phyloP scores from a whole-genome alignment of 2,329 filamentous ascomycete species.

The Plectosphaerella plurivora region DNA sequence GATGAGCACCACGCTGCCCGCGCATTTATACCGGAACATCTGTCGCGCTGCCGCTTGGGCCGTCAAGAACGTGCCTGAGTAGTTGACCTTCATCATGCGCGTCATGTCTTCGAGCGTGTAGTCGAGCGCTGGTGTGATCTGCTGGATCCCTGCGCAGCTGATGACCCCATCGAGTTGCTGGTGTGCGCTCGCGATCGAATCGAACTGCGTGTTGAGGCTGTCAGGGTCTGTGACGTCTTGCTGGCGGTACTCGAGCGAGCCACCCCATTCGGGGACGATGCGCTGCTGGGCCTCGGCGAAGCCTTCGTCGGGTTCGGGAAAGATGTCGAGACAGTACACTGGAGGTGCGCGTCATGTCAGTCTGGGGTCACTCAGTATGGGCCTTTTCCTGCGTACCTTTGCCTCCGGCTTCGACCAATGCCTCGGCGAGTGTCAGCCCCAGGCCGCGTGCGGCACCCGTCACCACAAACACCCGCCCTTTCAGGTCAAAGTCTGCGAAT shows the following conservation, averaged over 20 bases:
- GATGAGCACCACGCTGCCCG: constrained; percentile 53
- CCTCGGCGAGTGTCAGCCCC: constrained; percentile 70
- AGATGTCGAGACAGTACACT: constrained; percentile 56
- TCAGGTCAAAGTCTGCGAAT: constrained; percentile 66
- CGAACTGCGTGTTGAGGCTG: constrained; percentile 52
- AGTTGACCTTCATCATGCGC: constrained; percentile 65
- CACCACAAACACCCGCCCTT: constrained; percentile 64
- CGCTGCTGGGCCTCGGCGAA: constrained; percentile 57
- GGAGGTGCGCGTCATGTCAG: neutral
- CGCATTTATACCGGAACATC: constrained; percentile 45
- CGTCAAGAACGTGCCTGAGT: constrained; percentile 66
- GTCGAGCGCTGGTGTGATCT: constrained; percentile 63
- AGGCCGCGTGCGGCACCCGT: constrained; percentile 69
- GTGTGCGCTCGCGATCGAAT: constrained; percentile 55
- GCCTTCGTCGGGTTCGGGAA: constrained; percentile 44
- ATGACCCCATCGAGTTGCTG: constrained; percentile 63
- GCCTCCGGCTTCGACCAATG: constrained; percentile 69
- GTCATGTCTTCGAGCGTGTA: constrained; percentile 54
- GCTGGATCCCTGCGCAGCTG: constrained; percentile 65
- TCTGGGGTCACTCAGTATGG: neutral
- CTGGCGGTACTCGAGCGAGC: constrained; percentile 60
- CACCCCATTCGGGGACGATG: constrained; percentile 60
- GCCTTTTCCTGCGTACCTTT: constrained; percentile 37
- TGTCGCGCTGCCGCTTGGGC: constrained; percentile 67
- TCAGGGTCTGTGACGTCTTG: constrained; percentile 63